phyloP scores from a whole-genome alignment of 192 early-diverging fungal species.

The Chytriomyces sp. region DNA sequence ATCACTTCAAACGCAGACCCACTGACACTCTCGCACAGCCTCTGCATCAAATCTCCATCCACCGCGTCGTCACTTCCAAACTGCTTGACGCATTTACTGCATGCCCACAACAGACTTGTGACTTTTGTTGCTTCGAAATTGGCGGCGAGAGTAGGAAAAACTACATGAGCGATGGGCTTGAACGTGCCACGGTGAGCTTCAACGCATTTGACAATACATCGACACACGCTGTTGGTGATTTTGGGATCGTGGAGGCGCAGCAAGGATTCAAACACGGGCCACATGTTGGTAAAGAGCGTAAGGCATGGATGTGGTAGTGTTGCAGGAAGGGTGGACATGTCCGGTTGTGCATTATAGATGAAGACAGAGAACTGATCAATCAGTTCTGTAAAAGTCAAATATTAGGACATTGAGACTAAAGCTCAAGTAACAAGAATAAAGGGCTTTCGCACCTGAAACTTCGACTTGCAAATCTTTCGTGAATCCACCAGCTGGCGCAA shows the following conservation, averaged over 20 bases:
- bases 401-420: conserved; percentile 34
- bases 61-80: conserved; percentile 63
- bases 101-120: conserved; percentile 83
- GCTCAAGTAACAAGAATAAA: neutral
- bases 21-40: conserved; percentile 71
- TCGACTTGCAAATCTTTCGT: conserved; percentile 43
- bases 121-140: conserved; percentile 72
- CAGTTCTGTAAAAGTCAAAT: conserved; percentile 45
- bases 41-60: conserved; percentile 55
- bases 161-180: conserved; percentile 56
- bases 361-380: conserved; percentile 67
- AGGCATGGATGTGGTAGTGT: conserved; percentile 67
- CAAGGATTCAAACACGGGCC: conserved; percentile 72
- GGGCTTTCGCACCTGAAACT: conserved; percentile 31
- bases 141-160: conserved; percentile 66
- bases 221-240: conserved; percentile 51
- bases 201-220: conserved; percentile 65
- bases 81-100: conserved; percentile 66
- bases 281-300: conserved; percentile 68
- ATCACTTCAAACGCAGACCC: conserved; percentile 68
- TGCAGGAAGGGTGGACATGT: conserved; percentile 37
- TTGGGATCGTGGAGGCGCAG: conserved; percentile 58
- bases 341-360: conserved; percentile 59
- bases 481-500: conserved; percentile 42
- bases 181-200: conserved; percentile 63